Evolutionary conservation across 345 rosid species (phyloP), one percentile per base, ranked within the genome.

Genomic region (Acer saccharum): DNA sequence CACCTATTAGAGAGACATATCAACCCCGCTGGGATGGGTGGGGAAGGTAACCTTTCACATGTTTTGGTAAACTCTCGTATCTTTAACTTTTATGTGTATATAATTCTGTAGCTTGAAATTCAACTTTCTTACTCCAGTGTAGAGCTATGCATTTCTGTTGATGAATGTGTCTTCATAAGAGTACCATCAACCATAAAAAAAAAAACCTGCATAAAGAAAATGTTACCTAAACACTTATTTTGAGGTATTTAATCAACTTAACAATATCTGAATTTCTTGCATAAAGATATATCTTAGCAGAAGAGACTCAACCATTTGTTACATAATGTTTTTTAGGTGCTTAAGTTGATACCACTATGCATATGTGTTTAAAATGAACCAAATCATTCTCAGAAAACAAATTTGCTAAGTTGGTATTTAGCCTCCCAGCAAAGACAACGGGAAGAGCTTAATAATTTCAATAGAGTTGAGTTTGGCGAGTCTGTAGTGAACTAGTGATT

Each of bases 1-100:
- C 97, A 29, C 94, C 95, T 8, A 91, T 93, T 69, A 82, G 98
- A 68, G 97, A 95, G 87, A 85, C 94, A 3, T 91, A 87, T 88
- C 98, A 95, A 78, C 98, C 97, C 60, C 97, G 97, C 9, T 94
- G 98, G 98, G 98, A 94, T 79, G 95, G 90, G 5, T 88, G 98
- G 98, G 97, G 98, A 87, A 90, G 98, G 97, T 94, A 86, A 75
- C 11, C 32, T 74, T 66, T 52, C 76, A 14, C n/a, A n/a, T 17
- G 17, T n/a, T 74, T 65, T 23, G 32, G 10, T 63, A 62, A 72
- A 72, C 20, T 39, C 32, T 39, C 32, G n/a, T 1, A 0, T 39
- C 35, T 58, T 72, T 3, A 41, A 58, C 5, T 72, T 58, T 39
- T 35, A 43, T 2, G 10, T 46, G 25, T 54, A 23, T 69, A 44